Base-by-base conservation (phyloP, 192 early-diverging fungal genomes). In the Funneliformis geosporum region DNA sequence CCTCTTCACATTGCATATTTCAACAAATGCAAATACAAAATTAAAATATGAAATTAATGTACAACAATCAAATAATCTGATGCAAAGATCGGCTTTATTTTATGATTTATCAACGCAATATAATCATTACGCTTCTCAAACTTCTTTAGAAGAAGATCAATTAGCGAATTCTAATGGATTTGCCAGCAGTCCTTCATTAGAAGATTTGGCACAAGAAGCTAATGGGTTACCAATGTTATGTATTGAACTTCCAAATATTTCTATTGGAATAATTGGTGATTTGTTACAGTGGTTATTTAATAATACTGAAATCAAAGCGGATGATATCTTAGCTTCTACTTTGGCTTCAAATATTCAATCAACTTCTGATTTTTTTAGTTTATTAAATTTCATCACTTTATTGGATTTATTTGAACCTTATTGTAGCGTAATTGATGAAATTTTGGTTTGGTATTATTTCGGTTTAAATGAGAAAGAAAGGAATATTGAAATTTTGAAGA, bases 381-480 rank as follows among this genome's bases (percentile, higher is more conserved):
- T 76, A 12, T 21, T 76, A 25, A 60, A 76, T 27, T 76, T 76
- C 18, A 2, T n/a, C 10, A 76, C 75, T 27, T 46, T 76, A 33
- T 76, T 76, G 38, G 10, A 76, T 65, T 42, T 76, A 25, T 62
- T 25, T 44, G 75, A 76, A 65, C 75, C 75, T 43, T 76, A 42
- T 61, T 40, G 60, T 43, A 64, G 38, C 27, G 59, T 60, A 14
- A 60, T 76, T 23, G 75, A 76, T 42, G 60, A 76, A 46, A 76
- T 76, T 25, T 65, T 76, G 10, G 75, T 76, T 27, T 76, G 62
- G 28, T 76, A 76, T 50, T 76, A 76, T 44, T 76, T 76, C 44
- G 75, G 75, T 27, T 65, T 76, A 44, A 44, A 38, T 12, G 25
- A 7, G 5, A 39, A 65, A 65, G 75, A 76, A 42, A 76, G 75